Evolutionary conservation across 139 green algal species (phyloP).

Genomic region (Chlamydomonas applanata): DNA sequence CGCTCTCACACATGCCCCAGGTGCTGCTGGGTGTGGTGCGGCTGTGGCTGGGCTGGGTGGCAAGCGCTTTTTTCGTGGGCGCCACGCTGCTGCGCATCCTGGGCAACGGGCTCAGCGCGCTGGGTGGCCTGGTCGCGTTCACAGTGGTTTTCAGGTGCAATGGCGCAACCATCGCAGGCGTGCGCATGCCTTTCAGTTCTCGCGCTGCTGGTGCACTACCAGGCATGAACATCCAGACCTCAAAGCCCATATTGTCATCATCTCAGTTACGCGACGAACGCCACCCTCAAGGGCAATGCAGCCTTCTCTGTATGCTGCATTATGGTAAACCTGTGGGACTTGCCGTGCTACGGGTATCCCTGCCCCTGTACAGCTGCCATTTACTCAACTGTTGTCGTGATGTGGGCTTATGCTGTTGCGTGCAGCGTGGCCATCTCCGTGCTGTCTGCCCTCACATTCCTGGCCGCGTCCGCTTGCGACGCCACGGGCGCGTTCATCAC

Average conservation of each 20-base stretch:
- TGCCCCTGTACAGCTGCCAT: too few relatives aligned
- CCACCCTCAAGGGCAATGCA: too few relatives aligned
- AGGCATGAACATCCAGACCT: too few relatives aligned
- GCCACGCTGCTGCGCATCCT: slow-evolving; percentile 14
- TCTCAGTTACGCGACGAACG: too few relatives aligned
- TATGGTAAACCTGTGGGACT: background rate
- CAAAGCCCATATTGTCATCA: too few relatives aligned
- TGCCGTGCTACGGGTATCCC: too few relatives aligned
- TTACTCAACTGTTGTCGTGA: too few relatives aligned
- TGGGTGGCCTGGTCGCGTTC: slow-evolving; percentile 30
- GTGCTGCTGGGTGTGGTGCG: slow-evolving; percentile 30
- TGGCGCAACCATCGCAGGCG: too few relatives aligned
- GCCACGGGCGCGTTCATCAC: slow-evolving; percentile 7
- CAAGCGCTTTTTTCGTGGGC: background rate
- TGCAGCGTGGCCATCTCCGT: slow-evolving; percentile 15
- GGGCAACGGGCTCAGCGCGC: slow-evolving; percentile 16
- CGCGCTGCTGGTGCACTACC: too few relatives aligned
- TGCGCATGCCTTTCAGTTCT: too few relatives aligned
- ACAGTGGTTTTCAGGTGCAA: slow-evolving; percentile 21
- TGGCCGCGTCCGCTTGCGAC: slow-evolving; percentile 17
- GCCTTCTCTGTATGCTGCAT: too few relatives aligned
- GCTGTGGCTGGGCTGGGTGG: slow-evolving; percentile 20
- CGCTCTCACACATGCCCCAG: background rate
- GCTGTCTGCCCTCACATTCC: slow-evolving; percentile 15
- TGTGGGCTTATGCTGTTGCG: too few relatives aligned